Percentiles rank a stretch among this genome's conserved stretches.
These are phyloP conservation scores for Leishmania lainsoni DNA, from an alignment of 208 protist genomes.

Conservation along the genomic window DNA sequence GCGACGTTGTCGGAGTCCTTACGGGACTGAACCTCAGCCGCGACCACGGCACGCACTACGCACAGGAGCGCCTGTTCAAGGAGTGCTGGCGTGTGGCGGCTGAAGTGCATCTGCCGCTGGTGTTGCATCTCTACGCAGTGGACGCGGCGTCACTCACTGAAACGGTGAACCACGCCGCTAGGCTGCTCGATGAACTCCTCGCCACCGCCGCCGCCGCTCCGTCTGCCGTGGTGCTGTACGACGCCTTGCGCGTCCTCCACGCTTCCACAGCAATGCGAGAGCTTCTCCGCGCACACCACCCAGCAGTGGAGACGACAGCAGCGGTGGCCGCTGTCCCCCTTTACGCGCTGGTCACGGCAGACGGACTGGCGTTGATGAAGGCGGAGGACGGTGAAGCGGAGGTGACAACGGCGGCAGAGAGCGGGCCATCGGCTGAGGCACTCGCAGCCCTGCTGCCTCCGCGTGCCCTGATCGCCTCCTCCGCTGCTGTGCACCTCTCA, in stretches of 20 bases:
- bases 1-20: constrained; percentile 67
- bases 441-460: constrained; percentile 19
- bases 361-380: constrained; percentile 37
- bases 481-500: constrained; percentile 21
- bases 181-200: constrained; percentile 61
- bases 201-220: constrained; percentile 18
- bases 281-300: constrained; percentile 40
- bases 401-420: background rate
- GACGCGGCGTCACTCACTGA: constrained; percentile 23
- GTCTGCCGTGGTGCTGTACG: constrained; percentile 65
- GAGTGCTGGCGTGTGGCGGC: constrained; percentile 57
- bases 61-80: constrained; percentile 67
- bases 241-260: constrained; percentile 49
- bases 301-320: constrained; percentile 10
- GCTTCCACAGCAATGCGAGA: constrained; percentile 53
- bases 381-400: background rate
- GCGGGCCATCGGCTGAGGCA: background rate
- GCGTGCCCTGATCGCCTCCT: background rate
- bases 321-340: constrained; percentile 18
- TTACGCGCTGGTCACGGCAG: constrained; percentile 63
- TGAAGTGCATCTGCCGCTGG: constrained; percentile 50
- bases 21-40: constrained; percentile 70
- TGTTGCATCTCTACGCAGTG: constrained; percentile 57
- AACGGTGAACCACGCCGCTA: constrained; percentile 59
- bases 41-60: constrained; percentile 69